Conservation (phyloP, 768 basidiomycete species). For the Tylopilus cervinicoccineus region DNA sequence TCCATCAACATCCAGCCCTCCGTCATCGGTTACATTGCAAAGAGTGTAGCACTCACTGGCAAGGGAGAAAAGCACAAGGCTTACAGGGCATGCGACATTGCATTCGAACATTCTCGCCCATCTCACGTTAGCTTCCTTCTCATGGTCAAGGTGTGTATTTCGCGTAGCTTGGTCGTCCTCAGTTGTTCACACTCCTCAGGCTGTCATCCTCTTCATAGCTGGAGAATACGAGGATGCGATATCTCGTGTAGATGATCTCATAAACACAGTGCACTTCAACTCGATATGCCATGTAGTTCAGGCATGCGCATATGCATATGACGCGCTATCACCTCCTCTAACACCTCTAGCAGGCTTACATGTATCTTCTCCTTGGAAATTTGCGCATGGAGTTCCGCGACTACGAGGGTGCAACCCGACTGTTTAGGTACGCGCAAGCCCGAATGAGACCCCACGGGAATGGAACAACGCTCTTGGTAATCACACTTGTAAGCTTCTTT, state of each 20-base stretch:
- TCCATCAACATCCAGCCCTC: background rate
- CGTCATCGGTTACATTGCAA: no score
- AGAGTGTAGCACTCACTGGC: background rate
- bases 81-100: background rate
- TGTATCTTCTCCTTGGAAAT: background rate
- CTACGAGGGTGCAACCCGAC: background rate
- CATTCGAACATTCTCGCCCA: background rate
- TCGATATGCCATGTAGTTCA: no score
- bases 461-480: background rate
- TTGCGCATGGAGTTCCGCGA: background rate
- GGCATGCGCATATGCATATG: no score
- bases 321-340: no score
- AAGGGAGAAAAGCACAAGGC: background rate
- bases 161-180: no score
- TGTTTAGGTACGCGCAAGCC: background rate
- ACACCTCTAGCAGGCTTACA: background rate
- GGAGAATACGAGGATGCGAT: no score
- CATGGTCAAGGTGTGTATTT: no score
- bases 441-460: background rate
- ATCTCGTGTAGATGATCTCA: no score
- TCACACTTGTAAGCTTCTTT: background rate
- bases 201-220: no score
- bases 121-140: background rate
- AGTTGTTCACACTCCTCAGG: no score
- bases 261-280: no score